Conservation (phyloP, 2,329 filamentous ascomycete genomes). For the Aschersonia sp. region DNA sequence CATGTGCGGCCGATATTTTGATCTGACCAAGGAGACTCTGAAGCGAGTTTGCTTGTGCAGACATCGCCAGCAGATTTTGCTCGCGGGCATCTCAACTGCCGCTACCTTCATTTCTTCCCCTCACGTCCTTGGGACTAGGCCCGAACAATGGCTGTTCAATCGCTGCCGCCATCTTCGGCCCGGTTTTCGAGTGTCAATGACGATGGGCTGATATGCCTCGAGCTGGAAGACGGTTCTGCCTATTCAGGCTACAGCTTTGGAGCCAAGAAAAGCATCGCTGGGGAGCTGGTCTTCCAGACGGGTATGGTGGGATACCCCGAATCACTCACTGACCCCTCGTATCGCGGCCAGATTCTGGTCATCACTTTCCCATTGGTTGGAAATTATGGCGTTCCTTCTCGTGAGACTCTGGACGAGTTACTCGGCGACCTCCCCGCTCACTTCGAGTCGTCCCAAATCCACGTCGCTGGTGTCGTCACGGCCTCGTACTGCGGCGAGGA, state of each 20-base stretch:
- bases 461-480: conserved; percentile 81
- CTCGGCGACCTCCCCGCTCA: conserved; percentile 76
- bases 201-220: conserved; percentile 63
- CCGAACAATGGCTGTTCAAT: conserved; percentile 8
- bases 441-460: conserved; percentile 86
- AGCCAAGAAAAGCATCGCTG: conserved; percentile 82
- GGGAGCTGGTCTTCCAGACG: conserved; percentile 97
- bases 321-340: conserved; percentile 76
- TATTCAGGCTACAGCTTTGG: conserved; percentile 96
- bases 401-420: conserved; percentile 71
- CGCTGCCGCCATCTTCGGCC: conserved; percentile 43
- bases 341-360: conserved; percentile 87
- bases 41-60: conserved; percentile 18
- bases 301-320: conserved; percentile 99
- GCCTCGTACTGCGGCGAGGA: conserved; percentile 89
- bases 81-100: conserved; percentile 9
- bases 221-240: conserved; percentile 81
- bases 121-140: conserved; percentile 12
- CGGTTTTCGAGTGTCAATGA: conserved; percentile 35
- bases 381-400: conserved; percentile 92
- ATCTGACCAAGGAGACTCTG: too few species aligned
- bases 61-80: conserved; percentile 16
- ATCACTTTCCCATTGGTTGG: conserved; percentile 91
- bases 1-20: too few species aligned
- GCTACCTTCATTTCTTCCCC: conserved; percentile 1